Percentiles rank a stretch among this genome's conserved stretches.
phyloP scores from a whole-genome alignment of 2,329 filamentous ascomycete species.

The Exophiala lecanii-corni region DNA sequence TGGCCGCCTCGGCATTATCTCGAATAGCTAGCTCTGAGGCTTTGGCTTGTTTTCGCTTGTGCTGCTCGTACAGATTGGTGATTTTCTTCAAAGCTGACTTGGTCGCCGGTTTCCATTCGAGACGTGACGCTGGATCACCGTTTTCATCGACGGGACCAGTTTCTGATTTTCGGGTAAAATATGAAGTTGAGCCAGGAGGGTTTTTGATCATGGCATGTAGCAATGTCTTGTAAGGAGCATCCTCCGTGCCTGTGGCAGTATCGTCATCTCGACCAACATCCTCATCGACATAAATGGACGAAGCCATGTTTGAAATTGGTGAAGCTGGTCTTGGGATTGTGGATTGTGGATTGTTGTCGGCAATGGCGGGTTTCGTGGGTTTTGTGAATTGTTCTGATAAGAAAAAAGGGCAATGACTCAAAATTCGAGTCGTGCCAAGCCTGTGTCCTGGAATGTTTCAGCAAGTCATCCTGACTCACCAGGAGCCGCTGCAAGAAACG shows the following conservation, averaged over 20 bases:
- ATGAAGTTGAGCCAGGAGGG: conserved; percentile 57
- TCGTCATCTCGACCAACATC: conserved; percentile 68
- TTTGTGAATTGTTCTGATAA: neutral
- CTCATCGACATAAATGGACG: conserved; percentile 71
- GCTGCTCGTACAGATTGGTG: conserved; percentile 65
- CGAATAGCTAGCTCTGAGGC: conserved; percentile 67
- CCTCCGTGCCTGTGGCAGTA: conserved; percentile 62
- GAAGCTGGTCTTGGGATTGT: neutral
- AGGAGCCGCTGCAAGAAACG: too few relatives aligned
- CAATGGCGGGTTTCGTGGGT: neutral
- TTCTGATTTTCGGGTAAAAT: conserved; percentile 64
- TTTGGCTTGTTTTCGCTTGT: conserved; percentile 81
- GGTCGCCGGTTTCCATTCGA: conserved; percentile 74
- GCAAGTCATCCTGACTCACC: too few relatives aligned
- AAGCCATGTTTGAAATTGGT: conserved; percentile 31
- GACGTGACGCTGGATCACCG: conserved; percentile 59
- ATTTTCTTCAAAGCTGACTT: conserved; percentile 86
- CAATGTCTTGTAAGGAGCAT: conserved; percentile 75
- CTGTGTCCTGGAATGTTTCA: neutral
- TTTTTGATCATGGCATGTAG: conserved; percentile 71
- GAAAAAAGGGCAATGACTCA: neutral
- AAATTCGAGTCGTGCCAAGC: neutral
- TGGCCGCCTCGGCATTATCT: conserved; percentile 67
- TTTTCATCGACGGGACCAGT: conserved; percentile 57
- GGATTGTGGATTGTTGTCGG: neutral